phyloP scores from a whole-genome alignment of 2,329 filamentous ascomycete genomes.

The Calonectria honghensis region DNA sequence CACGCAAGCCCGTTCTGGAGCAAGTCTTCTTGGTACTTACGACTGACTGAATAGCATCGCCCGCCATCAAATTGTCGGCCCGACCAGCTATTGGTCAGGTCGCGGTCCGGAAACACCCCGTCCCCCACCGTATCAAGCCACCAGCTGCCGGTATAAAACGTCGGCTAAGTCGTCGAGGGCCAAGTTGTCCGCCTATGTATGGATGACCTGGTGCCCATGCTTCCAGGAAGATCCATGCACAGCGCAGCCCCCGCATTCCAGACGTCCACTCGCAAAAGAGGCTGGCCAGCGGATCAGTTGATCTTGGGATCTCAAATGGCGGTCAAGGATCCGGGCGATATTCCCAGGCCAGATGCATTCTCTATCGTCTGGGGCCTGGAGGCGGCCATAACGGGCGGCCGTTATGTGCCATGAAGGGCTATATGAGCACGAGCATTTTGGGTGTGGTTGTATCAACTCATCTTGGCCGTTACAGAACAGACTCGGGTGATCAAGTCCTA shows the following conservation, averaged over 20 bases:
- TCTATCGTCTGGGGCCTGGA: too few relatives aligned
- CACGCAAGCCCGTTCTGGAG: not conserved
- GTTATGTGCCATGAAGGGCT: not conserved
- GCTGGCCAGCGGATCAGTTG: not conserved
- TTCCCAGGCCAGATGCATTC: not conserved
- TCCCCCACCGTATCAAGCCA: conserved; percentile 1
- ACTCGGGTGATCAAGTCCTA: not conserved
- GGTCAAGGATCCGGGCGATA: conserved; percentile 1
- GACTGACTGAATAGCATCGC: not conserved
- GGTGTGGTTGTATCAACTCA: not conserved
- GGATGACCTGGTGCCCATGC: conserved; percentile 14
- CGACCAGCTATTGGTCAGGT: not conserved
- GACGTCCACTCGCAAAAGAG: not conserved
- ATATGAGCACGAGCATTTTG: not conserved
- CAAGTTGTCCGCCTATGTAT: not conserved
- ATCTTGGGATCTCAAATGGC: conserved; percentile 15
- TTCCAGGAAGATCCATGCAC: conserved; percentile 27
- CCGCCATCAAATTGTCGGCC: not conserved
- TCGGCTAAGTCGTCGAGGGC: not conserved
- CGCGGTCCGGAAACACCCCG: conserved; percentile 4
- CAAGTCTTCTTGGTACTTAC: not conserved
- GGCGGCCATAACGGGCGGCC: not conserved
- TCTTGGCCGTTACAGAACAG: not conserved
- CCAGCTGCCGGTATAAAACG: conserved; percentile 20
- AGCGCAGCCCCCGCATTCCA: conserved; percentile 6